Base-by-base conservation (phyloP, 192 early-diverging fungal genomes). In the Oehlia diaphana region DNA sequence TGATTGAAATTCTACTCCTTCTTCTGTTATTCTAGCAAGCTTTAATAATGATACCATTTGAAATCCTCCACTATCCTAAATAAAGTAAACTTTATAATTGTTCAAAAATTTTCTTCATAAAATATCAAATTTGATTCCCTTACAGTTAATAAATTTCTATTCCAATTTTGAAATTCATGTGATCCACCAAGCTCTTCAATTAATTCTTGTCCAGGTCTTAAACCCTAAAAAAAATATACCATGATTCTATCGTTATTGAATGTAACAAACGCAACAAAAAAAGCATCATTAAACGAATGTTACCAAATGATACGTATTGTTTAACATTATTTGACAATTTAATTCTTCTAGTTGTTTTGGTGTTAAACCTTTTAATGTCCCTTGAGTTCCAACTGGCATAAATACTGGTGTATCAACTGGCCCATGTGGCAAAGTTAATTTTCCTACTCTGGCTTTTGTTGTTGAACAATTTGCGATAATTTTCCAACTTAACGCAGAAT, bases 1-100 rank as follows among this genome's bases (percentile, higher is more conserved):
- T 62, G 92, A 93, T 73, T 92, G 89, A 79, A 96, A 96, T 81
- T 94, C 89, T 3, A 96, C 95, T 33, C 95, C 95, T 62, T 95
- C 84, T 79, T 96, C 95, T 35, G 94, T 94, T 70, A 96, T 94
- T 73, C 92, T 85, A 21, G 93, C 93, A 26, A 96, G 81, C 81
- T 94, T 94, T 39, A 96, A 88, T 39, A 96, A 82, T 21, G 95
- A 96, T 49, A 96, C 94, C 95, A 96, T 96, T 79, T 96, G 95
- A 81, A 96, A 96, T 44, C 95, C 93, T 63, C 93, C 92, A 80
- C 90, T 93, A 77, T 95, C 94, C 82, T 83, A 50, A 2, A 31
- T 67, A n/a, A 37, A 35, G 14, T 33, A 12, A 33, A 31, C 19
- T 68, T 35, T 42, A 8, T 8, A 33, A 68, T 2, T 35, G 33